Conservation (phyloP, 2,329 filamentous ascomycete genomes). For the Nigrospora oryzae region DNA sequence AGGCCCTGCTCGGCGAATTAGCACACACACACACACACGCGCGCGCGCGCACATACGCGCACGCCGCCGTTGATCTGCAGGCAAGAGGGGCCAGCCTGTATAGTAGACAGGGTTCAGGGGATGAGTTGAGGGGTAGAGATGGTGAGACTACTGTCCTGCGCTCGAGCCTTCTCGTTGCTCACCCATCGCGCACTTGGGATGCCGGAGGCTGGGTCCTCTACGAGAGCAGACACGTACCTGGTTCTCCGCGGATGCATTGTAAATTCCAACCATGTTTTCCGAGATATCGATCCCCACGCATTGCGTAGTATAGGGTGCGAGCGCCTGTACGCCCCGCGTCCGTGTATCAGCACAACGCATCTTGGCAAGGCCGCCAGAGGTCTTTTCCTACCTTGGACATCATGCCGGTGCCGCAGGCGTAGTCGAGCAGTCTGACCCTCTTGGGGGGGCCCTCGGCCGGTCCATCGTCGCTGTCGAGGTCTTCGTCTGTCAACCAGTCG, state of each 20-base stretch:
- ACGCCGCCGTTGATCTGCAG: neutral
- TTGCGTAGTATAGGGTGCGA: conserved; percentile 53
- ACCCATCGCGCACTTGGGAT: no score
- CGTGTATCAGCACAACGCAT: neutral
- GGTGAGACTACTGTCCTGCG: neutral
- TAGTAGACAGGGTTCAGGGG: neutral
- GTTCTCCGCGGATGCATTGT: conserved; percentile 51
- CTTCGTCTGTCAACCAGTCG: conserved; percentile 37
- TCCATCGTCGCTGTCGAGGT: conserved; percentile 18
- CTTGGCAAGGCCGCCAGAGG: neutral
- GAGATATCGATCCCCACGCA: conserved; percentile 64
- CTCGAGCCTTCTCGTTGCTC: no score
- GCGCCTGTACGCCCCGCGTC: conserved; percentile 29
- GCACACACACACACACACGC: neutral
- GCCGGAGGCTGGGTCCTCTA: no score
- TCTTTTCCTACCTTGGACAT: conserved; percentile 47
- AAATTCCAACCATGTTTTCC: conserved; percentile 59
- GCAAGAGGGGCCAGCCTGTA: no score
- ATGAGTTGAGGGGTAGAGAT: neutral
- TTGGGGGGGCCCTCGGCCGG: conserved; percentile 9
- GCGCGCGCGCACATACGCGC: neutral
- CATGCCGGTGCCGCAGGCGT: conserved; percentile 65
- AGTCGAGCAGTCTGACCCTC: conserved; percentile 55
- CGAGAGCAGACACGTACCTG: conserved; percentile 28
- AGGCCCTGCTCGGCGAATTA: conserved; percentile 31